Conservation (phyloP, 176 grass and related monocot species). For the Puya raimondii region DNA sequence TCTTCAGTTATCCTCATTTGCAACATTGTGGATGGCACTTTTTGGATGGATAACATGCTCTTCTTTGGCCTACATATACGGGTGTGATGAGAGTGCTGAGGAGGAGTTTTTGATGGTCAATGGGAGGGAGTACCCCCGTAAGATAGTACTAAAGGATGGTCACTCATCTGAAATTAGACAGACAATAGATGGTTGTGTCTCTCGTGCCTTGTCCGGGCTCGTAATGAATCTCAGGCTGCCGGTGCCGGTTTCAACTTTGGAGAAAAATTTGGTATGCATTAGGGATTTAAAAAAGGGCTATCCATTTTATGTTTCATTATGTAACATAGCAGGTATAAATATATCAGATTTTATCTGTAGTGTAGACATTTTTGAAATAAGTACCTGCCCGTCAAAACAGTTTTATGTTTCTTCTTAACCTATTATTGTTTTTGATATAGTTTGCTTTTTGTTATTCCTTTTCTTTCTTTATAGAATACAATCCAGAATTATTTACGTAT, state of each 20-base stretch:
- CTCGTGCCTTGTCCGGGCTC: slow-evolving; percentile 45
- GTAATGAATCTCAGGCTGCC: slow-evolving; percentile 45
- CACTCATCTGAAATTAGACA: slow-evolving; percentile 78
- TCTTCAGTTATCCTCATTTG: slow-evolving; percentile 68
- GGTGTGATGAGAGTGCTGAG: slow-evolving; percentile 31
- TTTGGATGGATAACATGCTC: slow-evolving; percentile 76
- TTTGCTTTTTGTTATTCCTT: slow-evolving; percentile 3
- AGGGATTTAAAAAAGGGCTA: not conserved
- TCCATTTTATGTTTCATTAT: no score
- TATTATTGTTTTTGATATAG: no score
- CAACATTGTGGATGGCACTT: slow-evolving; percentile 57
- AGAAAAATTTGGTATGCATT: slow-evolving; percentile 64
- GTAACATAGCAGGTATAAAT: no score
- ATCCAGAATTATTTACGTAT: no score
- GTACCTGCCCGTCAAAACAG: no score
- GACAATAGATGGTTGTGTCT: slow-evolving; percentile 63
- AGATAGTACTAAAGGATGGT: slow-evolving; percentile 43
- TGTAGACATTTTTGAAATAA: no score
- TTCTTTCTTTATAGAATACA: no score
- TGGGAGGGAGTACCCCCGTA: slow-evolving; percentile 57
- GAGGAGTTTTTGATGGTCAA: slow-evolving; percentile 53
- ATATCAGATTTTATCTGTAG: no score
- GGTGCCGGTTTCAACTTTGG: slow-evolving; percentile 65
- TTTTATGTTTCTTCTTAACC: no score
- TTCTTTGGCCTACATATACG: slow-evolving; percentile 66